A percentile compares a stretch with the other conserved stretches of the same genome.
Conservation (phyloP, 495 filamentous ascomycete species). For the Pyrenula aspistea region DNA sequence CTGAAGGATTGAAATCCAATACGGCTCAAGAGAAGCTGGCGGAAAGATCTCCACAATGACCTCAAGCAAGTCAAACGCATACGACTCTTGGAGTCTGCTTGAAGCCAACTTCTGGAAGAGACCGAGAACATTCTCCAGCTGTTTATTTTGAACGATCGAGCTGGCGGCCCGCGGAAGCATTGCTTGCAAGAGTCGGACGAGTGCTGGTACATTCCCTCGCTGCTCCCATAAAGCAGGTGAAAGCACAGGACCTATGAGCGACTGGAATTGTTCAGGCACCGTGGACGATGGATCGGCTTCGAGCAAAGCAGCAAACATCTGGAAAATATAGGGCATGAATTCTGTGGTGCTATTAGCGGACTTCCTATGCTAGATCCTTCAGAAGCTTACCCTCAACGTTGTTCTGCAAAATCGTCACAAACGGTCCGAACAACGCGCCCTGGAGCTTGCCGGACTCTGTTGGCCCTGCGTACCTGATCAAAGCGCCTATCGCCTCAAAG, state of each 20-base stretch:
- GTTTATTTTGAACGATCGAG: constrained; percentile 60
- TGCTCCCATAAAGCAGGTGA: constrained; percentile 74
- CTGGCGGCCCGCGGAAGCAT: constrained; percentile 66
- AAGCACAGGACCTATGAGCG: constrained; percentile 62
- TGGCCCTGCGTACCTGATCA: constrained; percentile 68
- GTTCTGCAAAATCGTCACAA: constrained; percentile 60
- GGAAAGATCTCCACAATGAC: constrained; percentile 58
- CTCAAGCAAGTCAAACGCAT: constrained; percentile 85
- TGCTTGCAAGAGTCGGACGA: constrained; percentile 71
- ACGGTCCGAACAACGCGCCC: constrained; percentile 61
- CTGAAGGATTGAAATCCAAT: constrained; percentile 67
- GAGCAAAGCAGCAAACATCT: constrained; percentile 80
- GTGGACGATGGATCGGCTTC: constrained; percentile 65
- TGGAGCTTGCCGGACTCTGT: constrained; percentile 63
- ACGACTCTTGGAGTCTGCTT: constrained; percentile 60
- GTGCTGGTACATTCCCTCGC: constrained; percentile 82
- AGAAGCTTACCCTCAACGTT: constrained; percentile 60
- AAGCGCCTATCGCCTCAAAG: constrained; percentile 91
- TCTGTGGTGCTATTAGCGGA: constrained; percentile 37
- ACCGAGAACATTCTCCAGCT: constrained; percentile 68
- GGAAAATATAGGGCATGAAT: constrained; percentile 94
- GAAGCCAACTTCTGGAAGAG: constrained; percentile 84
- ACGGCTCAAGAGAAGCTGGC: constrained; percentile 53
- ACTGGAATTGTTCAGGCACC: constrained; percentile 64
- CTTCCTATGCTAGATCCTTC: background rate